Conservation (phyloP, 371 early-diverging fungal genomes). For the Mortierella polycephala region DNA sequence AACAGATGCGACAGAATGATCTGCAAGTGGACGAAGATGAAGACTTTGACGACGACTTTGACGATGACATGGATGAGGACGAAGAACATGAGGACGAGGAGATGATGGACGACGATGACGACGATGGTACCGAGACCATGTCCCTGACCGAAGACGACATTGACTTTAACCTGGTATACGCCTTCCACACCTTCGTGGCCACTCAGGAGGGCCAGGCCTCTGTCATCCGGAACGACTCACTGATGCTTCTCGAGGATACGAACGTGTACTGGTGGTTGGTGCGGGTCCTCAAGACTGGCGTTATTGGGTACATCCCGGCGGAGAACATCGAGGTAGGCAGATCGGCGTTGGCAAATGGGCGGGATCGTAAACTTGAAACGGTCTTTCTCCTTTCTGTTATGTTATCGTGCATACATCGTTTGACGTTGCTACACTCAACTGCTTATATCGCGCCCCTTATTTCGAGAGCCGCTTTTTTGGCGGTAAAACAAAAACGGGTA, state of each 20-base stretch:
- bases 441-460: too few relatives aligned
- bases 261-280: conserved; percentile 98
- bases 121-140: conserved; percentile 68
- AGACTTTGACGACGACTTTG: conserved; percentile 22
- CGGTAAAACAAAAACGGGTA: too few relatives aligned
- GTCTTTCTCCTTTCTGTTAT: too few relatives aligned
- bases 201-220: conserved; percentile 95
- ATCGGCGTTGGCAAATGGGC: too few relatives aligned
- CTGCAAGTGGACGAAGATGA: conserved; percentile 21
- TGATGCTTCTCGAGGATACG: conserved; percentile 93
- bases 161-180: conserved; percentile 85
- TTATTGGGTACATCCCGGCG: conserved; percentile 96
- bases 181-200: conserved; percentile 94
- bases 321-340: conserved; percentile 90
- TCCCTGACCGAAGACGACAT: conserved; percentile 79
- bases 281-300: conserved; percentile 83
- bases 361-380: too few relatives aligned
- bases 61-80: conserved; percentile 54
- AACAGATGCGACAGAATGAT: background rate
- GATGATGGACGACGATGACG: conserved; percentile 59
- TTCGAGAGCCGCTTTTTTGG: too few relatives aligned
- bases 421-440: too few relatives aligned
- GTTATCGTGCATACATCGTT: too few relatives aligned
- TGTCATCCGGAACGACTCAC: conserved; percentile 87
- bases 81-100: conserved; percentile 58